Evolutionary conservation across 495 filamentous ascomycete species (phyloP), one percentile per base, ranked within the genome.

Genomic region (Penicillium samsonianum): DNA sequence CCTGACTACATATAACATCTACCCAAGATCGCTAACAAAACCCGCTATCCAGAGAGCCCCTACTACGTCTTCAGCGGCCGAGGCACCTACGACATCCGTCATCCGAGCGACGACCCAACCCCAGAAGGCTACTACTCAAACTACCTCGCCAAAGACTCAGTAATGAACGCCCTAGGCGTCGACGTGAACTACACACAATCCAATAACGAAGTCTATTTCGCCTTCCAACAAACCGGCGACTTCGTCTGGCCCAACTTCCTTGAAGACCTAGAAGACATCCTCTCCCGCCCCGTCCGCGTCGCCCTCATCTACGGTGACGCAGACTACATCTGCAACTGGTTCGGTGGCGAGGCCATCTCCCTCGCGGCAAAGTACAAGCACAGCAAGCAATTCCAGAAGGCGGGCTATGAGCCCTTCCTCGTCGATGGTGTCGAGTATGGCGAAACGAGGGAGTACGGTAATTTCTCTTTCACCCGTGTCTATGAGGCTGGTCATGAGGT

Each of bases 221-320:
- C 76, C 25, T 90, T 90, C 69, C 63, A 71, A 4, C 67, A 70
- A 12, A 87, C 83, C 11, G 72, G 71, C 41, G 76, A 75, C 61
- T 75, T 74, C 38, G 73, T 78, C 53, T 71, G 76, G 57, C 78
- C 72, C 37, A 82, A 80, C 53, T 80, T 80, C 59, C 62, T 83
- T 20, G 76, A 78, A 19, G 76, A 82, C 53, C 65, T 87, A n/a
- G 74, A 75, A 41, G 75, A 80, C 26, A 64, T 86, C 25, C 71
- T 87, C 17, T 57, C 73, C 3, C 72, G 72, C 31, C 79, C 79
- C 5, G 80, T 91, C 50, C 82, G 84, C 43, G 82, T 92, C 17
- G 80, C 83, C 14, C 75, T 91, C 10, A 79, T 90, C 59, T 90
- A 89, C 64, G 88, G 84, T 33, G 81, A 82, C 67, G 71, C 76